Conservation (phyloP, 345 rosid genomes). For the Sisymbrium irio region DNA sequence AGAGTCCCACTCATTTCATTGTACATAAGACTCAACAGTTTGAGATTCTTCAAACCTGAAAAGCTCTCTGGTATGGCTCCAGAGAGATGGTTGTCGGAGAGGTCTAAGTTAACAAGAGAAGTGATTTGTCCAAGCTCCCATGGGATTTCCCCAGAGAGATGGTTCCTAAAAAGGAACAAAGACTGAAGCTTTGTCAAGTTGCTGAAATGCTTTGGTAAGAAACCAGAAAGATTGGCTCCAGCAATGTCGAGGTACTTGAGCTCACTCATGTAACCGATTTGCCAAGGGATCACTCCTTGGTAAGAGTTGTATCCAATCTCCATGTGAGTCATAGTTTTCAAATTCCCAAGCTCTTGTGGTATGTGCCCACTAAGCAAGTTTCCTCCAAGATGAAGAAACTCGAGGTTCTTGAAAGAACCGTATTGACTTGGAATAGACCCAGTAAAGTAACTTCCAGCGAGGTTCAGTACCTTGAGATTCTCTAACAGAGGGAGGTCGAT, state of each 20-base stretch:
- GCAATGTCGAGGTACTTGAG: constrained; percentile 86
- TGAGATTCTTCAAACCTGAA: constrained; percentile 64
- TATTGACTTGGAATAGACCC: constrained; percentile 75
- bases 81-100: constrained; percentile 70
- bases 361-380: constrained; percentile 60
- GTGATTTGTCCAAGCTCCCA: constrained; percentile 59
- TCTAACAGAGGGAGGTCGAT: constrained; percentile 52
- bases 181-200: constrained; percentile 84
- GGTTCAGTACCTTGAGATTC: constrained; percentile 62
- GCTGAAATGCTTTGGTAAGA: constrained; percentile 63
- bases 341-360: constrained; percentile 69
- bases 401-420: constrained; percentile 66
- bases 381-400: constrained; percentile 82
- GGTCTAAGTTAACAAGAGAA: constrained; percentile 71
- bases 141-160: constrained; percentile 61
- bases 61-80: constrained; percentile 84
- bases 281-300: constrained; percentile 72
- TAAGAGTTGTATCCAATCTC: constrained; percentile 93
- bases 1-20: constrained; percentile 84
- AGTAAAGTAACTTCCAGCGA: constrained; percentile 90
- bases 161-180: constrained; percentile 80
- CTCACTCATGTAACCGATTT: constrained; percentile 71
- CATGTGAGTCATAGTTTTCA: constrained; percentile 70
- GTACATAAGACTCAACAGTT: constrained; percentile 74
- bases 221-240: constrained; percentile 75